Evolutionary conservation across 495 filamentous ascomycete genomes (phyloP).

Genomic region (Penicillium crystallinum): DNA sequence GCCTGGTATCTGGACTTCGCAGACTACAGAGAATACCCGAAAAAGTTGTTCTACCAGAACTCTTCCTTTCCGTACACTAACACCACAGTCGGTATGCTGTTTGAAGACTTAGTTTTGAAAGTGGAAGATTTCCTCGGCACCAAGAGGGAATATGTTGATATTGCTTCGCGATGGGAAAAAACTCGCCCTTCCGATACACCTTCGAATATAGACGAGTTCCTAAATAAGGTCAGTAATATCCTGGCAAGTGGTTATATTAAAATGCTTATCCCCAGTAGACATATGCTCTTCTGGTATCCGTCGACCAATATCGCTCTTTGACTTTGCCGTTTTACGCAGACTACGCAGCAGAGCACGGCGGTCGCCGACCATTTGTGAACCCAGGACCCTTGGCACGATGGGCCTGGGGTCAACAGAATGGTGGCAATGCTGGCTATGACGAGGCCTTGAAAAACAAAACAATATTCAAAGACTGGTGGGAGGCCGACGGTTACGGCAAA

Average conservation of each 20-base stretch:
- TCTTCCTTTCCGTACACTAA: conserved; percentile 11
- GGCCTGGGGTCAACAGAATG: conserved; percentile 45
- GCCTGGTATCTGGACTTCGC: conserved; percentile 43
- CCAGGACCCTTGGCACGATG: conserved; percentile 52
- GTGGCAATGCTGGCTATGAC: conserved; percentile 29
- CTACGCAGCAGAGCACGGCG: conserved; percentile 43
- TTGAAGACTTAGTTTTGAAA: conserved; percentile 37
- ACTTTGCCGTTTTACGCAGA: conserved; percentile 48
- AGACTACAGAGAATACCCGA: conserved; percentile 40
- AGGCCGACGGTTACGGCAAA: conserved; percentile 35
- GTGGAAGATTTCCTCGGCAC: conserved; percentile 37
- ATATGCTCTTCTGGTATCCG: conserved; percentile 47
- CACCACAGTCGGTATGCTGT: conserved; percentile 22
- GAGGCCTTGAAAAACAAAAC: conserved; percentile 42
- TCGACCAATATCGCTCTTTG: conserved; percentile 46
- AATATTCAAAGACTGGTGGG: conserved; percentile 52
- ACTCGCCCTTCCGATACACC: conserved; percentile 33
- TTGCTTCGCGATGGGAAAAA: conserved; percentile 33
- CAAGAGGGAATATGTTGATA: conserved; percentile 29
- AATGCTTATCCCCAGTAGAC: conserved; percentile 19
- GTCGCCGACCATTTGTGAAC: conserved; percentile 50
- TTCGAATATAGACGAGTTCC: conserved; percentile 16
- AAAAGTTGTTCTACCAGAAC: conserved; percentile 32
- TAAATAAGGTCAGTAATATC: conserved; percentile 6
- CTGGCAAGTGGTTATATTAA: background rate